Evolutionary conservation across 2,329 filamentous ascomycete species (phyloP).

Genomic region (Stenocarpella maydis): DNA sequence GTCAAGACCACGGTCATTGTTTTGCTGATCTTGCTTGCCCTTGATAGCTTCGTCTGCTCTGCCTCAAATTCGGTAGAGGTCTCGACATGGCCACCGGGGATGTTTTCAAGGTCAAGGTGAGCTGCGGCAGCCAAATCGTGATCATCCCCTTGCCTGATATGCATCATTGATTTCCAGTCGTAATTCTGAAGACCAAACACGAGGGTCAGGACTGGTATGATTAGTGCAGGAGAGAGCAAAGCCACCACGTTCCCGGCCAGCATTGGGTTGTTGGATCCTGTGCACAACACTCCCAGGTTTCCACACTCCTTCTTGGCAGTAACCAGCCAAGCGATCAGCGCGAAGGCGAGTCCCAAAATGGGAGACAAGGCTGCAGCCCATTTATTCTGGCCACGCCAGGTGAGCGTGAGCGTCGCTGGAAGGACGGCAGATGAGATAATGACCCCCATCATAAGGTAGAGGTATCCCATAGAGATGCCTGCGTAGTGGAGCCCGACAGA

Average conservation of each 20-base stretch:
- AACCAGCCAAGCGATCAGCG: conserved; percentile 80
- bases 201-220: conserved; percentile 78
- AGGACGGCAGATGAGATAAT: conserved; percentile 88
- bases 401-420: conserved; percentile 79
- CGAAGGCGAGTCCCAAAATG: conserved; percentile 72
- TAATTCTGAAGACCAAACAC: conserved; percentile 76
- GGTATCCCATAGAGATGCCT: conserved; percentile 85
- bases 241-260: conserved; percentile 86
- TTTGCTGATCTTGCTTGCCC: conserved; percentile 47
- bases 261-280: conserved; percentile 88
- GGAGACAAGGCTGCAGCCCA: conserved; percentile 75
- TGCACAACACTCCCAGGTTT: conserved; percentile 73
- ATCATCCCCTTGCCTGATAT: conserved; percentile 82
- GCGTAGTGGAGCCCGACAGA: conserved; percentile 78
- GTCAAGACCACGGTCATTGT: conserved; percentile 43
- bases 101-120: conserved; percentile 70
- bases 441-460: conserved; percentile 91
- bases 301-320: conserved; percentile 76
- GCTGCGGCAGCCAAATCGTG: conserved; percentile 71
- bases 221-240: conserved; percentile 76
- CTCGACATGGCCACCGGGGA: conserved; percentile 56
- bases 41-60: conserved; percentile 47
- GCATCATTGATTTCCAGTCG: conserved; percentile 86
- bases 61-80: conserved; percentile 50
- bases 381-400: conserved; percentile 83